Base-by-base conservation (phyloP, 1,284 basidiomycete species). In the Sanghuangporus weigelae region DNA sequence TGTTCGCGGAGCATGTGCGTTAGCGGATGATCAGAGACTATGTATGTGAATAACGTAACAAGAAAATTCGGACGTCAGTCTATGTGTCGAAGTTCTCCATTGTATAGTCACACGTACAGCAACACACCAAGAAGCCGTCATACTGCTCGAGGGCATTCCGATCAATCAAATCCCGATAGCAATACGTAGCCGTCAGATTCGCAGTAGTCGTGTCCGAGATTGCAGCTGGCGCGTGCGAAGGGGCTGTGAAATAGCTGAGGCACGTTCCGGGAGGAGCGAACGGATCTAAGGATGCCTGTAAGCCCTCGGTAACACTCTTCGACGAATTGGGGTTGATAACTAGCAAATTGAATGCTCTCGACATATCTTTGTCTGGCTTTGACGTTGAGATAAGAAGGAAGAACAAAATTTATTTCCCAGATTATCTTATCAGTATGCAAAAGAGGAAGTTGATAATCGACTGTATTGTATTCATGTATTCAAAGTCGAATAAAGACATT, bases 251-350 rank as follows among this genome's bases (percentile, higher is more conserved):
- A 65, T 71, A 78, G 19, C 51, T 57, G 44, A 72, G 65, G 21
- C 63, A 57, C 5, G 55, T 16, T 14, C 51, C 35, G 1, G 53
- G 48, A 38, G 56, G 26, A 23, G 21, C 26, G 21, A 51, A 64
- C 69, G 67, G 42, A 26, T 62, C 44, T 4, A 62, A 42, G 19
- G 61, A 62, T 31, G 56, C 61, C 55, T 51, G n/a, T 11, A 78
- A 69, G 8, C 69, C 71, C 6, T 71, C 69, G 19, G 79, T 80
- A 71, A 81, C 78, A 31, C 72, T 75, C 40, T 69, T 58, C 0
- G 81, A 79, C 7, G 81, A 79, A 67, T 83, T 83, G 10, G 82
- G 81, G 66, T 83, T 83, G 70, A 82, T 76, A 57, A 83, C 68
- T 8, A 82, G 77, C 39, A 84, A 68, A 55, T 26, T 36, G 16